Conservation (phyloP, 805 yeast genomes). For the Millerozyma acaciae region DNA sequence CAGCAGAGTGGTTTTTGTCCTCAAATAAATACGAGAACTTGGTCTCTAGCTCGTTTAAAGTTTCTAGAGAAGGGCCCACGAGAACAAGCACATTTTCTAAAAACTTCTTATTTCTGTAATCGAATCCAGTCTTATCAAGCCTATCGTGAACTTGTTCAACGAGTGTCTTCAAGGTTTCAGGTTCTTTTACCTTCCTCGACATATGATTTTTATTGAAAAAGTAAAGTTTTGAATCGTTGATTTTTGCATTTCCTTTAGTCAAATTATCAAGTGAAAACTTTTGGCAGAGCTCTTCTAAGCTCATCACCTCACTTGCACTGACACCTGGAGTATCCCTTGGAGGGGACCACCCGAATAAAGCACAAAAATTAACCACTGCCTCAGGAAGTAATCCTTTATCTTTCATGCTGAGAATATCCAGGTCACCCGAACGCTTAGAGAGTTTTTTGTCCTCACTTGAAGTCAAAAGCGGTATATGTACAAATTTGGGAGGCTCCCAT, state of each 20-base stretch:
- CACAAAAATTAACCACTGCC: constrained; percentile 82
- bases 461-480: constrained; percentile 89
- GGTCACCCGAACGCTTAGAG: constrained; percentile 82
- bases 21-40: constrained; percentile 49
- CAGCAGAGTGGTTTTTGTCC: constrained; percentile 24
- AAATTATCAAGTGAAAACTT: constrained; percentile 65
- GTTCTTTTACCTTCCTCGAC: constrained; percentile 36
- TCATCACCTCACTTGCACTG: constrained; percentile 49
- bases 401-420: constrained; percentile 58
- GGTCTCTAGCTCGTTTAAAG: constrained; percentile 48
- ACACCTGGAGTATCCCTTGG: constrained; percentile 48
- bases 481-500: constrained; percentile 76
- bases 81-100: constrained; percentile 37
- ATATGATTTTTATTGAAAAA: constrained; percentile 77
- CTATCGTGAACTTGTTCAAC: constrained; percentile 14
- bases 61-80: constrained; percentile 49
- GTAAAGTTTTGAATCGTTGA: constrained; percentile 69
- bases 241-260: constrained; percentile 93
- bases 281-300: constrained; percentile 47
- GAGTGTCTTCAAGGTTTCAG: constrained; percentile 30
- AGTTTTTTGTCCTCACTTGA: constrained; percentile 69
- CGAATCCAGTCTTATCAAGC: too few relatives aligned
- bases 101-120: constrained; percentile 8
- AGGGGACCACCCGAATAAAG: constrained; percentile 94
- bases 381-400: constrained; percentile 74